Base-by-base conservation (phyloP, 225 moss, liverwort and hornwort genomes). In the Takakia lepidozioides region DNA sequence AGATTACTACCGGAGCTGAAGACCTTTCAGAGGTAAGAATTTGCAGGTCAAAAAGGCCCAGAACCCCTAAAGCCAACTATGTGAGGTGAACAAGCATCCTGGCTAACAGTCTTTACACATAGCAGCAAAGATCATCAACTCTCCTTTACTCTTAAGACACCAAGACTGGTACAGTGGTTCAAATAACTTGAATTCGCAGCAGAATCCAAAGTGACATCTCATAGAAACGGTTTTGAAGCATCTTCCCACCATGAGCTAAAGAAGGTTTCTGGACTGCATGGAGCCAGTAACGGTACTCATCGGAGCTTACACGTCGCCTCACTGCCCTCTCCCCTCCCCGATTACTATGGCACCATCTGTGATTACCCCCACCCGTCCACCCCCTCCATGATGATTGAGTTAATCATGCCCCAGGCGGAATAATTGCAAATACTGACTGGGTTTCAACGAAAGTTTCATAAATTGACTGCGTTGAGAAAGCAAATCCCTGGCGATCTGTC, bases 201-300 rank as follows among this genome's bases (percentile, higher is more conserved):
- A 29, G n/a, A n/a, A 27, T 14, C 2, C 5, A 48, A 10, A 40
- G 24, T 10, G 19, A 25, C 13, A 55, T 25, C 17, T 20, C 42
- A 17, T 15, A 29, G 27, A 42, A n/a, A 46, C n/a, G 29, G 19
- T n/a, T 54, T 29, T 30, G 3, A 2, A 19, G 18, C 40, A 43
- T 42, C 19, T 9, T 15, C 22, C 25, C 58, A 90, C 89, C 91
- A 43, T 60, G 43, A 37, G 51, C 20, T 46, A 57, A 57, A 13
- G 79, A 81, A 38, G 66, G 67, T 53, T 61, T 72, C 46, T 52
- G 66, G 58, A 38, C 71, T 61, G 87, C 72, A 63, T 46, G 34
- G 17, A 82, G 74, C 92, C 92, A 92, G 50, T 84, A 53, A 8
- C 92, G 73, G 40, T 87, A 48, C 53, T 87, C 79, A 13, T 79